Percentiles rank a stretch among this genome's conserved stretches.
phyloP scores from a whole-genome alignment of 352 stramenopile species.

The Thraustochytrium sp. region DNA sequence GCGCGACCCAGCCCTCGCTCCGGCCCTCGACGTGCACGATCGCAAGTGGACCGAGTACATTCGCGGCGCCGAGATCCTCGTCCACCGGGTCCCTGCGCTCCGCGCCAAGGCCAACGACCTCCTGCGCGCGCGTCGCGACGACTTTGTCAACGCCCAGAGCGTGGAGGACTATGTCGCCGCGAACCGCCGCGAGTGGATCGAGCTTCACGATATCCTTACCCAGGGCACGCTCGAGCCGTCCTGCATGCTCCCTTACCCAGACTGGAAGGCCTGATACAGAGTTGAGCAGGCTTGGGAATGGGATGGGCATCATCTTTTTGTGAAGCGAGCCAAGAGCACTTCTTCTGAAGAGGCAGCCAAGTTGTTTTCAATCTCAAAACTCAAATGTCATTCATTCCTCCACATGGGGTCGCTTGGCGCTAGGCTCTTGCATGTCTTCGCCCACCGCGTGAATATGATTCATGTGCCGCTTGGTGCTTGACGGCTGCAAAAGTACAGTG shows the following conservation, averaged over 20 bases:
- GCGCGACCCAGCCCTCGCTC: background rate
- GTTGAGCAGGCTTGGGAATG: too few species aligned
- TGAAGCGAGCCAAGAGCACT: too few species aligned
- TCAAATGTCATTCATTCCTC: too few species aligned
- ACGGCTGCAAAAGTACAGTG: too few species aligned
- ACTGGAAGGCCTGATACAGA: conserved; percentile 21
- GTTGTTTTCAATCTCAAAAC: too few species aligned
- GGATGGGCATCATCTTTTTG: too few species aligned
- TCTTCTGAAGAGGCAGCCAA: too few species aligned
- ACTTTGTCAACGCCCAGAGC: conserved; percentile 27
- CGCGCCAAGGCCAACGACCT: conserved; percentile 1
- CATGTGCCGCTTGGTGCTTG: too few species aligned
- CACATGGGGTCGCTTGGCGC: too few species aligned
- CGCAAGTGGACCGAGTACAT: conserved; percentile 47
- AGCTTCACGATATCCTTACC: conserved; percentile 30
- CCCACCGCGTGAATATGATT: too few species aligned
- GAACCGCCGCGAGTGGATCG: conserved; percentile 32
- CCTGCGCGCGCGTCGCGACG: background rate
- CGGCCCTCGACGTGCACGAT: background rate
- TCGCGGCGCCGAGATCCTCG: background rate
- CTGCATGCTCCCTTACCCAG: conserved; percentile 16
- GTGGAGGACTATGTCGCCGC: conserved; percentile 6
- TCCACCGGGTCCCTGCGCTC: background rate
- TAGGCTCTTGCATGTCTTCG: too few species aligned
- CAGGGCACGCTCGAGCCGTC: conserved; percentile 1